Base-by-base conservation (phyloP, 2,329 filamentous ascomycete genomes). In the Colletotrichum caudatum region DNA sequence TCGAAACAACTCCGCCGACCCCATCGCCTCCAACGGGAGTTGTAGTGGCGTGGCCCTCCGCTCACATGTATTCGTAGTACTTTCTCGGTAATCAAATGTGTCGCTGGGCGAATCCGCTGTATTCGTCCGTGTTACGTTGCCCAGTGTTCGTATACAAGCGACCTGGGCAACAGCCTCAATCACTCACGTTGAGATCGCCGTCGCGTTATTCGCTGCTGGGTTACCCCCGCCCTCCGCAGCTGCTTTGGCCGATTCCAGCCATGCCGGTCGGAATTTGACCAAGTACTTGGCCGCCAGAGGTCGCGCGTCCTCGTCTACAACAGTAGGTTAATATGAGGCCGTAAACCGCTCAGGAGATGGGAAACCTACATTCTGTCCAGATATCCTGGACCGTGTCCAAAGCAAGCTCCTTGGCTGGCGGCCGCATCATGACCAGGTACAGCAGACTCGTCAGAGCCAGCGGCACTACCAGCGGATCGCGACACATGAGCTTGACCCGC, bases 361-460 rank as follows among this genome's bases (percentile, higher is more conserved):
- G 26, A 23, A 50, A 84, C 89, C 83, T 82, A 91, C 89, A 92
- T 72, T 91, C 90, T 20, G 84, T 82, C 89, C 90, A 92, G 72
- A 92, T 89, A 72, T 89, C 89, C 76, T 91, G 88, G 66, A 93
- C 87, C 1, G 88, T 87, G 76, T 92, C 89, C 57, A 93, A 82
- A 39, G 90, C 90, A 73, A 89, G 82, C 73, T 91, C 87, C 76
- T 88, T 86, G 29, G 88, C 87, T 3, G 91, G 91, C 57, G 91
- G 91, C 64, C 89, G 85, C 85, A 92, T 90, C 83, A 92, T 90
- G 57, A 91, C 88, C 77, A 92, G 80, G 74, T 92, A 93, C 74
- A 92, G 80, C 73, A 93, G 80, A 77, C 89, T 92, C 20, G 88
- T 91, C 72, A 92, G 80, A 12, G 90, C 89, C 57, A 92, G 82